Evolutionary conservation across 1,139 yeast genomes (phyloP).

Genomic region (Debaryomyces sp.): DNA sequence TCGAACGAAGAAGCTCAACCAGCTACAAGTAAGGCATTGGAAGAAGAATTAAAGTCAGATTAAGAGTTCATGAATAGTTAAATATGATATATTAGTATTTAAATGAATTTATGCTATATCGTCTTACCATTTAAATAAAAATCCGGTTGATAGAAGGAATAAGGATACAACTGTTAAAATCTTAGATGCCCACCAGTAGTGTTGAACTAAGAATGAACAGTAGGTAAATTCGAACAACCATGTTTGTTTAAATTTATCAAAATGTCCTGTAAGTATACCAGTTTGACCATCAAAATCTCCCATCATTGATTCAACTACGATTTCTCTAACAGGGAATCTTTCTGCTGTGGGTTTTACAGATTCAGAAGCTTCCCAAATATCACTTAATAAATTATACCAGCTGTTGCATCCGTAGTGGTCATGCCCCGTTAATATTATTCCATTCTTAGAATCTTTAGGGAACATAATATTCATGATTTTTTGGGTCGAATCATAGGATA

Average conservation of each 20-base stretch:
- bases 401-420: slow-evolving; percentile 94
- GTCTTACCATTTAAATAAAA: slow-evolving; percentile 9
- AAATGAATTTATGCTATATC: slow-evolving; percentile 3
- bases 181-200: slow-evolving; percentile 93
- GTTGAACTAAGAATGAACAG: slow-evolving; percentile 88
- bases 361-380: slow-evolving; percentile 63
- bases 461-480: slow-evolving; percentile 70
- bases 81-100: slow-evolving; percentile 5
- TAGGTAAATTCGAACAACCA: slow-evolving; percentile 74
- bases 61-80: slow-evolving; percentile 2
- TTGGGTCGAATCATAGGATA: slow-evolving; percentile 66
- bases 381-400: slow-evolving; percentile 50
- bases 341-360: slow-evolving; percentile 21
- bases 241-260: slow-evolving; percentile 27
- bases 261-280: slow-evolving; percentile 79
- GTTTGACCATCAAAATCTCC: slow-evolving; percentile 92
- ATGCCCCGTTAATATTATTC: slow-evolving; percentile 89
- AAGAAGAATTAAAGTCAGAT: background rate
- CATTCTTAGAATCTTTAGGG: slow-evolving; percentile 61
- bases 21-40: background rate
- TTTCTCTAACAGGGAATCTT: slow-evolving; percentile 59
- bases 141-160: slow-evolving; percentile 36
- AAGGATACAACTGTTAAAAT: slow-evolving; percentile 51
- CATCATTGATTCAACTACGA: slow-evolving; percentile 93
- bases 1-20: background rate